These are phyloP conservation scores for Tephrocybe sp. DNA, from an alignment of 768 basidiomycete species.

Conservation along the genomic window DNA sequence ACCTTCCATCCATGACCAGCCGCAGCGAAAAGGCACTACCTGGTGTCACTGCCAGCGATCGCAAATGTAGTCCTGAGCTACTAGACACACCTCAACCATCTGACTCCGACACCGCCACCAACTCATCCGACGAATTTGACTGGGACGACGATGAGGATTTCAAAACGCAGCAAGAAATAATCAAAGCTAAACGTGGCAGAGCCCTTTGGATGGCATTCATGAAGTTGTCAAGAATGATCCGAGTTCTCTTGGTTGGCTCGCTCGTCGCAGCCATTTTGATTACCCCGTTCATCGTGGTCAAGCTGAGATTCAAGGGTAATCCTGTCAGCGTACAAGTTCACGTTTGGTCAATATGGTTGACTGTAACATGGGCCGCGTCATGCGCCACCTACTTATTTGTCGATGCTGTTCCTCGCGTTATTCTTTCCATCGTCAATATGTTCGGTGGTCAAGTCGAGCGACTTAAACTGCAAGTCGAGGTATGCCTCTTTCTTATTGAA, in stretches of 20 bases:
- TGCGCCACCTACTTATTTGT: conserved; percentile 65
- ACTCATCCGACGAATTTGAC: conserved; percentile 70
- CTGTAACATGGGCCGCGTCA: conserved; percentile 63
- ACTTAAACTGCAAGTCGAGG: conserved; percentile 69
- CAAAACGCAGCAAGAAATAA: conserved; percentile 23
- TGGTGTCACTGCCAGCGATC: conserved; percentile 16
- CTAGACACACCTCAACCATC: conserved; percentile 19
- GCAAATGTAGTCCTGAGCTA: conserved; percentile 21
- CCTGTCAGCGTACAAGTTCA: conserved; percentile 55
- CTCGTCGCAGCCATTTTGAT: conserved; percentile 65
- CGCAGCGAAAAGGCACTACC: conserved; percentile 9
- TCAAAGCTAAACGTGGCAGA: conserved; percentile 62
- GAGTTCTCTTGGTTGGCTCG: conserved; percentile 58
- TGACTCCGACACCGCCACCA: conserved; percentile 52
- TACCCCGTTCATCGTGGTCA: conserved; percentile 68
- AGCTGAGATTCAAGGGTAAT: conserved; percentile 56
- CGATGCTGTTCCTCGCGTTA: conserved; percentile 57
- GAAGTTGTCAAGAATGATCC: conserved; percentile 59
- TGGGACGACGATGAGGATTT: conserved; percentile 67
- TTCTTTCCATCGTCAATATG: conserved; percentile 52
- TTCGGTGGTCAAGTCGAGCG: conserved; percentile 65
- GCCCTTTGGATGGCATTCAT: conserved; percentile 65
- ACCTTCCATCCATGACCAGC: conserved; percentile 3
- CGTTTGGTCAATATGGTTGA: conserved; percentile 67
- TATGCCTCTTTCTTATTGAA: too few species aligned